Evolutionary conservation across 805 yeast genomes (phyloP), one percentile per base, ranked within the genome.

Genomic region (Ogataea nitratoaversa): DNA sequence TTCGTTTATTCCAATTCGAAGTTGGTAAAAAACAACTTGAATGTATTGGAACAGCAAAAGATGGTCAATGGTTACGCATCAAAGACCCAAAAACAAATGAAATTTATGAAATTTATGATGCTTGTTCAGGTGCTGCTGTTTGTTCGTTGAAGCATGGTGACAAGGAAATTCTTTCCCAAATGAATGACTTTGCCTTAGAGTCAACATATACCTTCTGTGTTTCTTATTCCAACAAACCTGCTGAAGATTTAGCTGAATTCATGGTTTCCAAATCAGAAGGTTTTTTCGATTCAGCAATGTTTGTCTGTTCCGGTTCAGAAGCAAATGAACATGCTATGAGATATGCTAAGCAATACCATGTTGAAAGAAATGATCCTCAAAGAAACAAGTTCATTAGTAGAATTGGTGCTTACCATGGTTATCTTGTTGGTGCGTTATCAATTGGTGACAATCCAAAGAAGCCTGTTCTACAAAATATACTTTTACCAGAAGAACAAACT

Each of bases 311-410:
- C 3, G 93, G 93, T 40, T 71, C 87, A 16, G 89, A 82, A 59
- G 84, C 89, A 34, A 83, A 82, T 53, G 90, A 82, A 57, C 86
- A 86, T 23, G 88, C 88, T 8, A 56, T 83, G 52, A 83, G 82
- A 59, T 80, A 82, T 59, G 84, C 84, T 31, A 61, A 64, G 46
- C 74, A 70, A 50, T 70, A 71, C 55, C 67, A 61, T 49, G 50
- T 61, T 36, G 76, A 71, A 53, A 61, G 60, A 30, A 69, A 69
- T 30, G 66, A 65, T 44, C 54, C 62, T 20, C 54, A 60, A 36
- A 66, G 72, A 50, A 44, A 51, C 50, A 65, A 71, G 46, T 61
- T 68, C 38, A 68, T 73, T 39, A 59, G 71, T 11, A 65, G 78
- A 53, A 59, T 65, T 25, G 63, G 59, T 43, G 60, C 75, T 7